These are phyloP conservation scores for Paramecium caudatum DNA, from an alignment of 73 alveolate genomes.

Conservation along the genomic window DNA sequence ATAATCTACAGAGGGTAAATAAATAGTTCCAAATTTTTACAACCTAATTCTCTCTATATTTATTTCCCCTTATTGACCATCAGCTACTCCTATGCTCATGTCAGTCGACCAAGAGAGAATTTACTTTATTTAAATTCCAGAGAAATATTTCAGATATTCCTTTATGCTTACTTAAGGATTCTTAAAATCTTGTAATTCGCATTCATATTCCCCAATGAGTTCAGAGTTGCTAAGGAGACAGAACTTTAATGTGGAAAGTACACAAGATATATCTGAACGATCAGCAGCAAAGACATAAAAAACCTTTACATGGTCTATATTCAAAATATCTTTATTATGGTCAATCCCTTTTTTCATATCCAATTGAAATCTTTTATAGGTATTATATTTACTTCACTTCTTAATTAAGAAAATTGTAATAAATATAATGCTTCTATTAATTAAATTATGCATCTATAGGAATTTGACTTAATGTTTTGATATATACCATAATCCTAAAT, in stretches of 20 bases:
- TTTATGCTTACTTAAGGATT: slow-evolving; percentile 41
- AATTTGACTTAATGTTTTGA: slow-evolving; percentile 26
- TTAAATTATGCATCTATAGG: slow-evolving; percentile 14
- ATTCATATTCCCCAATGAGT: slow-evolving; percentile 36
- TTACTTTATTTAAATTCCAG: slow-evolving; percentile 53
- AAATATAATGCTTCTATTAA: background rate
- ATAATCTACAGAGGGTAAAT: slow-evolving; percentile 37
- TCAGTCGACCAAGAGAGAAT: slow-evolving; percentile 52
- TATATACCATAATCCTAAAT: slow-evolving; percentile 68
- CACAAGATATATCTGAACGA: background rate
- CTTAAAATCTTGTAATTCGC: slow-evolving; percentile 64
- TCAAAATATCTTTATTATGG: background rate
- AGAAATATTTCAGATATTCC: slow-evolving; percentile 60
- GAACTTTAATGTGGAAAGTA: background rate
- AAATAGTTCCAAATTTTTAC: slow-evolving; percentile 25
- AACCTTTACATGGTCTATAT: slow-evolving; percentile 42
- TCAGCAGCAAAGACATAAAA: slow-evolving; percentile 69
- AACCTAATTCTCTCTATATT: slow-evolving; percentile 21
- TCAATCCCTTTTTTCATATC: slow-evolving; percentile 34
- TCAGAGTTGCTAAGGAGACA: slow-evolving; percentile 18
- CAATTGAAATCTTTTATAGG: slow-evolving; percentile 37
- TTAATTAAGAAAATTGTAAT: slow-evolving; percentile 23
- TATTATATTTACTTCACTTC: background rate
- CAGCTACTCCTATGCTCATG: slow-evolving; percentile 20
- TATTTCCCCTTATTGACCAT: background rate